Conservation (phyloP, 1,284 basidiomycete genomes). For the Microbotryum saponariae region DNA sequence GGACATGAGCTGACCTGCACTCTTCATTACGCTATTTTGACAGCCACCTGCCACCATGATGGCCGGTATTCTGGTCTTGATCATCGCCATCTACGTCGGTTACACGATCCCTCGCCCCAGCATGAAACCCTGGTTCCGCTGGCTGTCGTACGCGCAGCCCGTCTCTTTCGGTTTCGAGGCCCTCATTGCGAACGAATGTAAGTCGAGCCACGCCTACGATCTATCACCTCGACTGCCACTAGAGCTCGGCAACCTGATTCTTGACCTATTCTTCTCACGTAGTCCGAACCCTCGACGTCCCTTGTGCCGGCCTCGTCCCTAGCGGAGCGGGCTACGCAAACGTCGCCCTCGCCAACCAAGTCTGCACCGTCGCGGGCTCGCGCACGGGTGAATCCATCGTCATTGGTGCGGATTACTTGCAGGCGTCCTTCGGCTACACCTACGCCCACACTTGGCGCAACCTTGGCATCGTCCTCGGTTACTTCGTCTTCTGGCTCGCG, state of each 20-base stretch:
- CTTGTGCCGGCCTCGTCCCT: constrained; percentile 39
- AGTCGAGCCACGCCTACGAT: constrained; percentile 32
- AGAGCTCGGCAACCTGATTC: constrained; percentile 30
- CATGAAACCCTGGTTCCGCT: constrained; percentile 42
- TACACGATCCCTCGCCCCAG: constrained; percentile 43
- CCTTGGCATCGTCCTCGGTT: constrained; percentile 15
- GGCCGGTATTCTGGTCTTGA: constrained; percentile 42
- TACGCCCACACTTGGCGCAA: constrained; percentile 58
- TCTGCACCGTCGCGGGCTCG: constrained; percentile 15
- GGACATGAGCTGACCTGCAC: constrained; percentile 44
- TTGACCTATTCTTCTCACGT: not conserved
- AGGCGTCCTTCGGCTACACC: constrained; percentile 55
- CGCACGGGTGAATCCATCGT: constrained; percentile 38
- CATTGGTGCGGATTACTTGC: constrained; percentile 47
- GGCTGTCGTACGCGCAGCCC: constrained; percentile 50
- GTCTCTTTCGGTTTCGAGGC: constrained; percentile 45
- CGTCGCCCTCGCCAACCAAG: constrained; percentile 26
- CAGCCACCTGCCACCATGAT: constrained; percentile 21
- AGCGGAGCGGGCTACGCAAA: constrained; percentile 39
- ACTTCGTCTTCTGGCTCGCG: constrained; percentile 51
- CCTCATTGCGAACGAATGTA: constrained; percentile 48
- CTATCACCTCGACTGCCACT: not conserved
- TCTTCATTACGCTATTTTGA: too few relatives aligned
- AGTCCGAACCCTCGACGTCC: constrained; percentile 30
- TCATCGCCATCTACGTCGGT: constrained; percentile 45